Conservation (phyloP, 169 alveolate species). For the Perkinsus marinus region DNA sequence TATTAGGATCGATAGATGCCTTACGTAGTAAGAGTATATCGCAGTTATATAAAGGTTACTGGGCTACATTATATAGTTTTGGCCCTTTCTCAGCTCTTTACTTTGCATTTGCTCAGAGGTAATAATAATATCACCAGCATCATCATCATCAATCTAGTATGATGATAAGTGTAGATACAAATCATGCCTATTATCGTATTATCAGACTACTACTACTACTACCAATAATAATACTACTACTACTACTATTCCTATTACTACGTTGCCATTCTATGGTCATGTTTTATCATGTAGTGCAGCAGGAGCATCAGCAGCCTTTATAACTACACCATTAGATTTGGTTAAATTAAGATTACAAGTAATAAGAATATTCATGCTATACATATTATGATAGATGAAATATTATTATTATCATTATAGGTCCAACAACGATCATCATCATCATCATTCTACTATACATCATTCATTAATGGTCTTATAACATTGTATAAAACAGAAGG, state of each 20-base stretch:
- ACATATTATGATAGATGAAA: not conserved
- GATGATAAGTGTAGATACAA: not conserved
- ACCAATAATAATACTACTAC: no score
- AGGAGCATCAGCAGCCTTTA: not conserved
- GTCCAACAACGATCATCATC: not conserved
- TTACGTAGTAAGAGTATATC: not conserved
- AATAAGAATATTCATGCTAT: not conserved
- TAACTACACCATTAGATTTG: not conserved
- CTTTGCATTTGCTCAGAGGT: conserved; percentile 2
- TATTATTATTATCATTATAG: not conserved
- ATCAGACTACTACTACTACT: not conserved
- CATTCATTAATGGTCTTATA: not conserved
- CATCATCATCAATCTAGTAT: not conserved
- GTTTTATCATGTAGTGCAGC: not conserved
- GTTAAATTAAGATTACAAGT: not conserved
- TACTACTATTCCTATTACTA: not conserved
- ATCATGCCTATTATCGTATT: not conserved
- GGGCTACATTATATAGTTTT: conserved; percentile 27
- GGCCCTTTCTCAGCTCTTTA: conserved; percentile 37
- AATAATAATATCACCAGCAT: not conserved
- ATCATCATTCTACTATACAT: not conserved
- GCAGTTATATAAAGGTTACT: conserved; percentile 22
- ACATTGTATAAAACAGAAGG: not conserved
- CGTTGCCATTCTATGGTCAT: not conserved
- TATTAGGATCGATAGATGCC: not conserved